Evolutionary conservation across 108 stramenopile genomes (phyloP), one percentile per base, ranked within the genome.

Genomic region (Skeletonema costatum): DNA sequence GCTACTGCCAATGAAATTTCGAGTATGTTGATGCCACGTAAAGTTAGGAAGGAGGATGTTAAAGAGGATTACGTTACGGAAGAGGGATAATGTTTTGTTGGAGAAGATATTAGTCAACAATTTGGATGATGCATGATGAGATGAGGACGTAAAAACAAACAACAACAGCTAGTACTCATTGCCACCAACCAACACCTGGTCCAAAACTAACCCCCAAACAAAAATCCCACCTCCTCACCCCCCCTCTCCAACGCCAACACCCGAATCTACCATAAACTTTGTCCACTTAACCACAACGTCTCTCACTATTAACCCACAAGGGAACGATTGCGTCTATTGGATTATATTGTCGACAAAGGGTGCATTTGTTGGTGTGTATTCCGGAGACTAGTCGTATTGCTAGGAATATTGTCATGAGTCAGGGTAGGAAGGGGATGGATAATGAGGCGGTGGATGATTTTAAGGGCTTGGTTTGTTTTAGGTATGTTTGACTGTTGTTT

Each of bases 391-490:
- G 76, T 50, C 64, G 76, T 17, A 87, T 87, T 70, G 86, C 86
- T 19, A 59, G 86, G 33, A 87, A 84, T 62, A 82, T 87, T 31
- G 86, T 87, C 10, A 74, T 87, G 80, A 53, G 36, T 60, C 86
- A 87, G 44, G 83, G 72, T 0, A 35, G 80, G 63, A 87, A 84
- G 42, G 86, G 86, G 30, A 87, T 81, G 80, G 82, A 87, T 39
- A 84, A 83, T 71, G 86, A 87, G 39, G 70, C 83, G 8, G 77
- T 87, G 2, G 86, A 87, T 78, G 86, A 87, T 75, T 87, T 87
- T 65, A 87, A 87, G 70, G 86, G 86, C 30, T 68, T 87, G 69
- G 86, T 87, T 60, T 87, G 86, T 70, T 87, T 84, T 71, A 72
- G 86, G 79, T 78, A 38, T 64, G 71, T 64, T 14, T 29, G 0